Evolutionary conservation across 2,329 filamentous ascomycete species (phyloP).

Genomic region (Trichoderma lentiforme): DNA sequence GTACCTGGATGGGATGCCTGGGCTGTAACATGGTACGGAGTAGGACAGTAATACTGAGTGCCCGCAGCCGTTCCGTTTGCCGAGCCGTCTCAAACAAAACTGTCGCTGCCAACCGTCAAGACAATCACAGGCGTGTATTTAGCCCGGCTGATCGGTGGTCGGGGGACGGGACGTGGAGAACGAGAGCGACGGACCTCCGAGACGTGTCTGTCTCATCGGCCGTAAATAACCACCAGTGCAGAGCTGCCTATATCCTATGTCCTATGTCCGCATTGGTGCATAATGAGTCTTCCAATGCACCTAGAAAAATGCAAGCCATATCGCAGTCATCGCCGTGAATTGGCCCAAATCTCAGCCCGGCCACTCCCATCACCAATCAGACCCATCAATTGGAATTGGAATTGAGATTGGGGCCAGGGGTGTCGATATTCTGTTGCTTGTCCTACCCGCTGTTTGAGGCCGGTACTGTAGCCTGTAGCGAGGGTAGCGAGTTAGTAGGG

Average conservation of each 20-base stretch:
- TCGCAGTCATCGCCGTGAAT: not conserved
- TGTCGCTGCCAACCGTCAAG: not conserved
- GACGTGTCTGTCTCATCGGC: not conserved
- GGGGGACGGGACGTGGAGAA: not conserved
- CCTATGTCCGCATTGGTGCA: not conserved
- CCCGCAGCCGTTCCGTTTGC: not conserved
- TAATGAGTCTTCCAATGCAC: not conserved
- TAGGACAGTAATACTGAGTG: not conserved
- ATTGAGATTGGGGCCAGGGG: not conserved
- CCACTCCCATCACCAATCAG: not conserved
- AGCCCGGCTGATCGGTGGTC: not conserved
- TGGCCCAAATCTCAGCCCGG: not conserved
- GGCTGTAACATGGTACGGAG: not conserved
- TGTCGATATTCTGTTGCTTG: not conserved
- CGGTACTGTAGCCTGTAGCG: not conserved
- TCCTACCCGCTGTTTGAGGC: not conserved
- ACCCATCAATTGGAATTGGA: not conserved
- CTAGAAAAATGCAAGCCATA: not conserved
- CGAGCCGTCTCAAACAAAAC: not conserved
- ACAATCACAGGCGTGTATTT: not conserved
- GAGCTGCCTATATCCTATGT: not conserved
- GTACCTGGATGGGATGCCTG: not conserved
- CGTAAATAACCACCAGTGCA: not conserved
- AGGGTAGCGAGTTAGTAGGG: slow-evolving; percentile 3
- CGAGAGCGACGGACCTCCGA: not conserved